Evolutionary conservation across 768 basidiomycete species (phyloP).

Genomic region (Pulveroboletus ravenelii): DNA sequence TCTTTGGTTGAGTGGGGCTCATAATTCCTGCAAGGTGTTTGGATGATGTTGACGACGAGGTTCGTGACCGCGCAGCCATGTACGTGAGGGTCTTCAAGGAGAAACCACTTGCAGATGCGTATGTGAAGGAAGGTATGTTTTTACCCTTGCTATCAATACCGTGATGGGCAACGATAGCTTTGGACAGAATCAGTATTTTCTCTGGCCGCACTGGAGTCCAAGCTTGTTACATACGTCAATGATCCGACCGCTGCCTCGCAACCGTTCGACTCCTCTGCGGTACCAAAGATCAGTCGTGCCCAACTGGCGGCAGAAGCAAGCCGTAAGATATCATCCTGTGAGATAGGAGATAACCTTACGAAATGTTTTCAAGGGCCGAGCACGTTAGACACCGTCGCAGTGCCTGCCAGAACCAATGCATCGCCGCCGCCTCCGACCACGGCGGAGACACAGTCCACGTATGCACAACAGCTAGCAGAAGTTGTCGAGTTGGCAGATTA

Average conservation of each 20-base stretch:
- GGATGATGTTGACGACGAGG: constrained; percentile 98
- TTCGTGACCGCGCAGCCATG: constrained; percentile 93
- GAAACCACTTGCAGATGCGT: constrained; percentile 73
- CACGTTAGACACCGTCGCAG: constrained; percentile 78
- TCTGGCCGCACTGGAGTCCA: constrained; percentile 81
- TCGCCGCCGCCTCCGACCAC: constrained; percentile 74
- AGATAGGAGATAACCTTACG: constrained; percentile 10
- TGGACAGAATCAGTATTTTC: constrained; percentile 88
- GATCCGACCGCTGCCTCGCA: constrained; percentile 64
- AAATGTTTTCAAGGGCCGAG: constrained; percentile 60
- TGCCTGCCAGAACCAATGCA: constrained; percentile 55
- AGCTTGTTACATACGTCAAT: constrained; percentile 90
- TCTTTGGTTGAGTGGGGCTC: neutral
- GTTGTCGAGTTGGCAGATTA: constrained; percentile 84
- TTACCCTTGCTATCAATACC: neutral
- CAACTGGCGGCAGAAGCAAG: constrained; percentile 87
- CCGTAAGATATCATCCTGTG: constrained; percentile 41
- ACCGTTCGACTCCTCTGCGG: constrained; percentile 77
- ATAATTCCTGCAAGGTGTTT: constrained; percentile 58
- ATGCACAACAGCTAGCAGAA: constrained; percentile 77
- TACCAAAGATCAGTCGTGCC: constrained; percentile 92
- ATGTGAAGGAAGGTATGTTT: constrained; percentile 83
- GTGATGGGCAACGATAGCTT: neutral
- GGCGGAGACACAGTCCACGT: constrained; percentile 84
- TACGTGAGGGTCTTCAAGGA: constrained; percentile 84